These are phyloP conservation scores for Candida loeiensis DNA, from an alignment of 805 yeast species.

Conservation along the genomic window DNA sequence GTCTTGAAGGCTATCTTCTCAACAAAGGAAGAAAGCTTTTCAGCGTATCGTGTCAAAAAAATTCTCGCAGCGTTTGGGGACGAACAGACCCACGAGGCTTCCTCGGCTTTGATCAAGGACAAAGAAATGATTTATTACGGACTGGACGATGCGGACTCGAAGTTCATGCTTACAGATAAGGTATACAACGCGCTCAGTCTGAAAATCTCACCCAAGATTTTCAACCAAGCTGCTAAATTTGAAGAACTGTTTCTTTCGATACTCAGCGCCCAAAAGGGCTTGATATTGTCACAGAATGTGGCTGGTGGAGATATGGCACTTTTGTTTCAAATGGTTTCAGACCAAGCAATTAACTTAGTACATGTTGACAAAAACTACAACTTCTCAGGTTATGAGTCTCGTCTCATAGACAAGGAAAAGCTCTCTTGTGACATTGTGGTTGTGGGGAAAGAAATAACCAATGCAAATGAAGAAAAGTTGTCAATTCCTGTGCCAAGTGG, in stretches of 20 bases:
- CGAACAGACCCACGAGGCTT: conserved; percentile 46
- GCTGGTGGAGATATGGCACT: conserved; percentile 63
- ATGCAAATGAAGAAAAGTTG: not conserved
- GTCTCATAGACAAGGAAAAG: conserved; percentile 65
- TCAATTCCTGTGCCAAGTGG: conserved; percentile 52
- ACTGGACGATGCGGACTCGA: conserved; percentile 35
- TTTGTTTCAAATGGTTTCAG: conserved; percentile 52
- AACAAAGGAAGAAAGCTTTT: conserved; percentile 47
- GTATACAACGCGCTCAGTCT: conserved; percentile 38
- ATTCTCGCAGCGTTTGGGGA: conserved; percentile 47
- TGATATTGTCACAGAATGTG: conserved; percentile 51
- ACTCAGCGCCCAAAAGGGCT: conserved; percentile 48
- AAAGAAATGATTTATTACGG: conserved; percentile 53
- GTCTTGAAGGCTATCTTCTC: conserved; percentile 56
- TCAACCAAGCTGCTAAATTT: conserved; percentile 47
- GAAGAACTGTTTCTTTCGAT: conserved; percentile 40
- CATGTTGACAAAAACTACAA: conserved; percentile 52
- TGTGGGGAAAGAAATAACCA: conserved; percentile 14
- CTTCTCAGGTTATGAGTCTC: conserved; percentile 67
- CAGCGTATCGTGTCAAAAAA: conserved; percentile 42
- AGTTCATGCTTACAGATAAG: conserved; percentile 56
- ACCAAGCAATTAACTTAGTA: conserved; percentile 11
- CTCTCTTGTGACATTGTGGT: conserved; percentile 61
- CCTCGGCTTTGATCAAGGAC: conserved; percentile 48
- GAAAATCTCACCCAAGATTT: conserved; percentile 35